Conservation (phyloP, 768 basidiomycete genomes). For the Phaeolepiota aurea region DNA sequence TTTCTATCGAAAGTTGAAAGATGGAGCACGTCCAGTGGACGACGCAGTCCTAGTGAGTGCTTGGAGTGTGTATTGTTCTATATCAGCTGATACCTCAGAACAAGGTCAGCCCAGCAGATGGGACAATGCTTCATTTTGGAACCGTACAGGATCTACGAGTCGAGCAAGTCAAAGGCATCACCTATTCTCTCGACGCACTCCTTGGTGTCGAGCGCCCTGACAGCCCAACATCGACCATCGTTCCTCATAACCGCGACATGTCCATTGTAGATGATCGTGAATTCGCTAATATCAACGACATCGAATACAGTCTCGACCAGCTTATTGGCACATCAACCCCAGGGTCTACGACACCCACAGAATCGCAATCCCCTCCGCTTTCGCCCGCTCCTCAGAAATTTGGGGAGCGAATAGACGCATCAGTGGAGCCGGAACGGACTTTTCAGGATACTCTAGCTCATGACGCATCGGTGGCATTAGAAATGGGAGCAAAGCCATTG, state of each 20-base stretch:
- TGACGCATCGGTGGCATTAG: slow-evolving; percentile 62
- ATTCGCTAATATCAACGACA: slow-evolving; percentile 96
- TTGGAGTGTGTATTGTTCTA: no score
- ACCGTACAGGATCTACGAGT: slow-evolving; percentile 70
- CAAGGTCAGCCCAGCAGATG: slow-evolving; percentile 92
- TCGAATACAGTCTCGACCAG: slow-evolving; percentile 88
- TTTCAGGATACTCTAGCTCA: slow-evolving; percentile 52
- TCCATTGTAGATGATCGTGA: slow-evolving; percentile 73
- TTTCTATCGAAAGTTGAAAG: slow-evolving; percentile 85
- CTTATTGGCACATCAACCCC: slow-evolving; percentile 63
- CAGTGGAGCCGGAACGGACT: slow-evolving; percentile 46
- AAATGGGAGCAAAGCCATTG: slow-evolving; percentile 47
- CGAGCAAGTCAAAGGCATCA: slow-evolving; percentile 97
- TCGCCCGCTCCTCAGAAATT: slow-evolving; percentile 40
- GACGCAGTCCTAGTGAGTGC: slow-evolving; percentile 58
- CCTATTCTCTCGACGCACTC: slow-evolving; percentile 91
- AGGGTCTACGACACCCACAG: slow-evolving; percentile 25
- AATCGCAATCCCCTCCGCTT: slow-evolving; percentile 11
- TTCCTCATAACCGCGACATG: slow-evolving; percentile 38
- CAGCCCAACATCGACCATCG: slow-evolving; percentile 28
- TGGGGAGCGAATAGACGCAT: slow-evolving; percentile 67
- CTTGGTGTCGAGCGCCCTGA: slow-evolving; percentile 66
- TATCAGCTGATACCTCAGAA: no score
- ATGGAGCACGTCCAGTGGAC: slow-evolving; percentile 75
- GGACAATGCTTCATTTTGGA: slow-evolving; percentile 87